These are phyloP conservation scores for Coemansia sp. DNA, from an alignment of 192 early-diverging fungal species.

Conservation along the genomic window DNA sequence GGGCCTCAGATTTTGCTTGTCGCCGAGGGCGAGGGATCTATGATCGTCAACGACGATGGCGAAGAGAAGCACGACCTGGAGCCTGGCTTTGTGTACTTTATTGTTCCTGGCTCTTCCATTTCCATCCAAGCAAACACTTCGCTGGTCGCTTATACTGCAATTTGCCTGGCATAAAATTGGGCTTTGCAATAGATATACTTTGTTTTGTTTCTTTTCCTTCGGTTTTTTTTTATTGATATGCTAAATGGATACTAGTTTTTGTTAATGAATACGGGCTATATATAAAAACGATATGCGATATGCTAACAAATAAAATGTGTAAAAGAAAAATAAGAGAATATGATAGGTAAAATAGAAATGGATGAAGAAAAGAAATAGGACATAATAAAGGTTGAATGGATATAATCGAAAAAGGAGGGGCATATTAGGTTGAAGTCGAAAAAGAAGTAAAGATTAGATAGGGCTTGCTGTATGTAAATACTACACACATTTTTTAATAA, in stretches of 20 bases:
- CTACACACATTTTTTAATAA: too few relatives aligned
- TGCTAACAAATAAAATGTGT: neutral
- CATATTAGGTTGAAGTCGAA: too few relatives aligned
- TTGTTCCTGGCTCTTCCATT: conserved; percentile 58
- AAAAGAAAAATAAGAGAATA: neutral
- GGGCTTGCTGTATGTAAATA: too few relatives aligned
- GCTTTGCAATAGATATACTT: neutral
- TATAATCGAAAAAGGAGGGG: too few relatives aligned
- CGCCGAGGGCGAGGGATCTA: conserved; percentile 65
- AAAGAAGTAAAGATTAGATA: too few relatives aligned
- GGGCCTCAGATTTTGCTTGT: conserved; percentile 90
- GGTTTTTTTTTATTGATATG: neutral
- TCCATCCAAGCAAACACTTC: conserved; percentile 31
- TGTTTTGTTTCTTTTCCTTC: neutral
- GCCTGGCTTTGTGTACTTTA: conserved; percentile 78
- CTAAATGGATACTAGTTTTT: neutral
- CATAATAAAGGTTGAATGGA: too few relatives aligned
- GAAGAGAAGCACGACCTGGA: conserved; percentile 37
- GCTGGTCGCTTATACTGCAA: conserved; percentile 18
- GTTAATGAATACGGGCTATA: neutral
- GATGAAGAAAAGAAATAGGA: too few relatives aligned
- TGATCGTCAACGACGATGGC: conserved; percentile 35
- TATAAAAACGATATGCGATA: neutral
- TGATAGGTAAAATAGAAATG: too few relatives aligned
- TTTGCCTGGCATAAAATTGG: conserved; percentile 7